Percentiles rank a stretch among this genome's conserved stretches.
Conservation (phyloP, 129 eudicot species). For the Arctium lappa region DNA sequence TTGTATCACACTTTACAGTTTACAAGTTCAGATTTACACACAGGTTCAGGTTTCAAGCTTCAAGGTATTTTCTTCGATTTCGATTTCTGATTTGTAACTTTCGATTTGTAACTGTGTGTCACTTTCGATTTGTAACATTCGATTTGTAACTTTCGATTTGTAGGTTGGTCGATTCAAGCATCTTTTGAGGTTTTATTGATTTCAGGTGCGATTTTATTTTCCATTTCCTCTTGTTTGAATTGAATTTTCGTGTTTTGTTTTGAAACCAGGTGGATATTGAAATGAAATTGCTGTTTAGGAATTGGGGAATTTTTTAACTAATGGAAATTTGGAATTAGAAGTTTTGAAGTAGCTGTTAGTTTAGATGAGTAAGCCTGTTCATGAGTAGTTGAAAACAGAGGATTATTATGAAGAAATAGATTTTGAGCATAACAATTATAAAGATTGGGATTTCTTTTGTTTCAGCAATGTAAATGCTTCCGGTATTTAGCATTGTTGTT, state of each 20-base stretch:
- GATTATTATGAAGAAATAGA: not conserved
- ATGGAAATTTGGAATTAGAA: not conserved
- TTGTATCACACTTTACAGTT: no score
- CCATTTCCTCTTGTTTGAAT: not conserved
- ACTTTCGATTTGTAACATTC: no score
- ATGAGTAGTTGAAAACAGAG: constrained; percentile 1
- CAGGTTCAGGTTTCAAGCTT: no score
- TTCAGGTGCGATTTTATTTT: constrained; percentile 10
- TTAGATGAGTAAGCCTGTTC: not conserved
- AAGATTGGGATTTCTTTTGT: not conserved
- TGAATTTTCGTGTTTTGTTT: not conserved
- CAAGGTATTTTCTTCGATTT: no score
- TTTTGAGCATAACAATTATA: not conserved
- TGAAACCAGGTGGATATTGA: not conserved
- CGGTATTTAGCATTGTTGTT: not conserved
- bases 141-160: no score
- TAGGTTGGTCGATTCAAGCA: no score
- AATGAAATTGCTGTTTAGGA: constrained; percentile 6
- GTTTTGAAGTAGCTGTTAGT: not conserved
- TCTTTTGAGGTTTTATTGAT: not conserved
- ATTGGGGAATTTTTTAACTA: not conserved
- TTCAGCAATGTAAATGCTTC: not conserved
- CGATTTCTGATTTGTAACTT: no score
- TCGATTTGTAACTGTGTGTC: no score
- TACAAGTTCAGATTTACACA: no score